Evolutionary conservation across 768 basidiomycete species (phyloP), one percentile per base, ranked within the genome.

Genomic region (Leucogyrophana mollusca): DNA sequence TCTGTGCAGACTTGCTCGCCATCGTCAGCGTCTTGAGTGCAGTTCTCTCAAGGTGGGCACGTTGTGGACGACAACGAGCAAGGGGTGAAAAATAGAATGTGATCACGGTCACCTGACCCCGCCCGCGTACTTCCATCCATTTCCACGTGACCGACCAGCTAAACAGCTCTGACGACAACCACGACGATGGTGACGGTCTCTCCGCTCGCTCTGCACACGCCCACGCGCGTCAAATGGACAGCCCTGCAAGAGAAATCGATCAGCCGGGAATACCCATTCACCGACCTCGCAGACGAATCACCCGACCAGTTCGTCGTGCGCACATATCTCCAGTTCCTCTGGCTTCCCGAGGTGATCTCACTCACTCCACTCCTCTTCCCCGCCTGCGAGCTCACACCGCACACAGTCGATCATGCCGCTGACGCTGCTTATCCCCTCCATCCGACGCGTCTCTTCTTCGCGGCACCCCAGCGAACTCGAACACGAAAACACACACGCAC

Each of bases 241-340:
- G 47, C 65, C 17, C 65, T 73, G 0, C 85, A 87, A 50, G 84
- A 85, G 56, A 80, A 80, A 50, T 54, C 72, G 5, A 62, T 87
- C 22, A 69, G 72, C 2, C 67, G 67, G 33, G 83, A 85, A 17
- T 83, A 72, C 53, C 84, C 82, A 3, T 78, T 85, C 43, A 43
- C 56, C 35, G 70, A 73, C 17, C 35, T 71, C 25, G 51, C 41
- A 7, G 27, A 68, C 34, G 79, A 82, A 54, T 68, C 73, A 0
- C 68, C 75, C 14, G 82, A 80, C 14, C 76, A 83, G 51, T 82
- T 75, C 56, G 73, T 83, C 18, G 71, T 70, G 3, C 72, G 82
- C n/a, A 80, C 73, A 3, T 90, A 89, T 61, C 75, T 86, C 36
- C 85, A 88, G 55, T 87, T 83, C 53, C 72, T 90, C 6, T 90